Conservation (phyloP, 148 eudicot species). For the Tetragonia tetragonoides region DNA sequence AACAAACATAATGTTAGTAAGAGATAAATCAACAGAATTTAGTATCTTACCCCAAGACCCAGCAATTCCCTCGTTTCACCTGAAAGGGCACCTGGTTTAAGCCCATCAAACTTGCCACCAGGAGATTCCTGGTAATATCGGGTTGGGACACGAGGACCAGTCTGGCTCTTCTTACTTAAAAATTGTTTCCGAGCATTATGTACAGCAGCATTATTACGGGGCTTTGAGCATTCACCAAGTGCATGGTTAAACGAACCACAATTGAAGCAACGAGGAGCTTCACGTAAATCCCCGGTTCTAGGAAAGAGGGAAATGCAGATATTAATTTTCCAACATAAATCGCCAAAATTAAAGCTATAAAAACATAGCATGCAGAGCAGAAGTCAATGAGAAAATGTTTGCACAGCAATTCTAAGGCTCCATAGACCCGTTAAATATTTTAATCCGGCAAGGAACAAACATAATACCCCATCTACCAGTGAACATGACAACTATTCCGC, state of each 20-base stretch:
- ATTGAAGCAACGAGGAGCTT: constrained; percentile 51
- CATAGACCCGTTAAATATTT: background rate
- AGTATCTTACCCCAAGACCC: constrained; percentile 40
- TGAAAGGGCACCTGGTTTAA: constrained; percentile 45
- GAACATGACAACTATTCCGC: background rate
- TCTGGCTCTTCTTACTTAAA: constrained; percentile 33
- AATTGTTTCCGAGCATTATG: constrained; percentile 44
- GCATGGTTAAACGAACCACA: constrained; percentile 54
- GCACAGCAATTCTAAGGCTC: background rate
- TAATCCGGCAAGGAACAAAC: background rate
- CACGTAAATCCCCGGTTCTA: constrained; percentile 39
- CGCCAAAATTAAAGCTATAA: background rate
- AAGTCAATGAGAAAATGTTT: background rate
- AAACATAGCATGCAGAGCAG: background rate
- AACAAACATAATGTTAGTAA: background rate
- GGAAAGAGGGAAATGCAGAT: background rate
- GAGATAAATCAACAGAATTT: background rate
- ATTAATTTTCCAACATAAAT: background rate
- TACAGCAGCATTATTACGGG: constrained; percentile 37
- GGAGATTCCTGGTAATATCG: constrained; percentile 55
- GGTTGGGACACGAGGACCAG: constrained; percentile 34
- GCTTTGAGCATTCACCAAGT: constrained; percentile 45
- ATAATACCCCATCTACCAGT: background rate
- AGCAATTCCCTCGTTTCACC: constrained; percentile 43
- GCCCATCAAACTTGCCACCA: constrained; percentile 49